Evolutionary conservation across 2,329 filamentous ascomycete genomes (phyloP).

Genomic region (Fusarium sp.): DNA sequence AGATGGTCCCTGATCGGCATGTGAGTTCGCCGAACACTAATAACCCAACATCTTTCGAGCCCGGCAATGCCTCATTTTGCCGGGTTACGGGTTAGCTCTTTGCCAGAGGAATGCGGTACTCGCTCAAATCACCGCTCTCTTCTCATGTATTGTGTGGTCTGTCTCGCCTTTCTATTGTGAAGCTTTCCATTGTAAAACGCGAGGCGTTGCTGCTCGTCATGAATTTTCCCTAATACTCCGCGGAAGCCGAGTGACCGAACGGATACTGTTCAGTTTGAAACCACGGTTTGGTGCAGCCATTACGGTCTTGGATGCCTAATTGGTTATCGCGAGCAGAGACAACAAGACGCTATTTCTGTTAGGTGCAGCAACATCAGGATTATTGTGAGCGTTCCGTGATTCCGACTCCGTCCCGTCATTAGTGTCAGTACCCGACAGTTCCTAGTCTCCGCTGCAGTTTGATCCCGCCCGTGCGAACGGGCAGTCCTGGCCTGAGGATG

Average conservation of each 20-base stretch:
- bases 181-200: slow-evolving; percentile 3
- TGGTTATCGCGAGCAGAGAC: background rate
- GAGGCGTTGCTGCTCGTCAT: background rate
- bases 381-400: slow-evolving; percentile 24
- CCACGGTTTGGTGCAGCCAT: slow-evolving; percentile 8
- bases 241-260: slow-evolving; percentile 2
- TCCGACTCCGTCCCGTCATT: slow-evolving; percentile 31
- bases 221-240: background rate
- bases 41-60: background rate
- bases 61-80: background rate
- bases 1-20: slow-evolving; percentile 13
- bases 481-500: background rate
- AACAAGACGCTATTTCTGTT: background rate
- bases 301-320: slow-evolving; percentile 2
- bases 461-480: slow-evolving; percentile 34
- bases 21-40: slow-evolving; percentile 3
- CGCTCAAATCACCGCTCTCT: background rate
- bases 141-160: background rate
- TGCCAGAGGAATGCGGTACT: slow-evolving; percentile 25
- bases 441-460: slow-evolving; percentile 26
- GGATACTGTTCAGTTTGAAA: background rate
- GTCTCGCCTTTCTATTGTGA: background rate
- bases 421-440: slow-evolving; percentile 22
- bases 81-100: slow-evolving; percentile 4
- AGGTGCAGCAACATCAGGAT: background rate